phyloP scores from a whole-genome alignment of 1,139 yeast genomes.

The Kluyveromyces marxianus region DNA sequence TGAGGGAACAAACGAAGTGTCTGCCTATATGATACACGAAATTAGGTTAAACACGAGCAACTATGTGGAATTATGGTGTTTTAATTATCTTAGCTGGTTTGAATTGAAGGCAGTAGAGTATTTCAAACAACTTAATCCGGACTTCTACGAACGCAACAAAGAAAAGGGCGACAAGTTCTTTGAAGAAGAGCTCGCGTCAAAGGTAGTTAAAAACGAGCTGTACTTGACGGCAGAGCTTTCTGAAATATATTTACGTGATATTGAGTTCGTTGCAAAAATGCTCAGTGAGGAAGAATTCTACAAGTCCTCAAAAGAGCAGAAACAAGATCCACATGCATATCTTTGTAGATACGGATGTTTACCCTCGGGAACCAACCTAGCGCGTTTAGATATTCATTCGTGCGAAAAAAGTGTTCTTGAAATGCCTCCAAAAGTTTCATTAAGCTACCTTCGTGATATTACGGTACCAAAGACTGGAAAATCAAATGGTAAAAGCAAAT shows the following conservation, averaged over 20 bases:
- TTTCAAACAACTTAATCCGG: conserved; percentile 13
- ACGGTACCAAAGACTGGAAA: conserved; percentile 3
- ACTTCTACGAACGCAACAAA: conserved; percentile 8
- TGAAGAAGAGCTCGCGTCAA: conserved; percentile 16
- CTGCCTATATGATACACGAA: conserved; percentile 25
- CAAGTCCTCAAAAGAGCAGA: background rate
- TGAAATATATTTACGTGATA: conserved; percentile 24
- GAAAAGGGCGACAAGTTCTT: conserved; percentile 10
- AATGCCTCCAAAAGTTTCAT: conserved; percentile 21
- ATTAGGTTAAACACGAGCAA: conserved; percentile 26
- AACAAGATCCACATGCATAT: conserved; percentile 10
- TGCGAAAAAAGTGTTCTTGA: conserved; percentile 15
- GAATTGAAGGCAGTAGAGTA: conserved; percentile 19
- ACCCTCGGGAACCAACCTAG: conserved; percentile 16
- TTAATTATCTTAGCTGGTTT: conserved; percentile 23
- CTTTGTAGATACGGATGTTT: conserved; percentile 17
- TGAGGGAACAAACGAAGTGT: conserved; percentile 13
- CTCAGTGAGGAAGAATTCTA: conserved; percentile 10
- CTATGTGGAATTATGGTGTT: conserved; percentile 26
- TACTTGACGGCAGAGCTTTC: conserved; percentile 28
- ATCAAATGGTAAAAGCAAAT: background rate
- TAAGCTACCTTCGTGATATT: conserved; percentile 19
- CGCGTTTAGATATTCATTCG: conserved; percentile 15
- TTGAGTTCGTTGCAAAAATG: conserved; percentile 20
- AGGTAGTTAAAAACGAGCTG: conserved; percentile 20